A percentile compares a stretch with the other conserved stretches of the same genome.
Evolutionary conservation across 2,329 filamentous ascomycete genomes (phyloP).

Genomic region (Colletotrichum agaves): DNA sequence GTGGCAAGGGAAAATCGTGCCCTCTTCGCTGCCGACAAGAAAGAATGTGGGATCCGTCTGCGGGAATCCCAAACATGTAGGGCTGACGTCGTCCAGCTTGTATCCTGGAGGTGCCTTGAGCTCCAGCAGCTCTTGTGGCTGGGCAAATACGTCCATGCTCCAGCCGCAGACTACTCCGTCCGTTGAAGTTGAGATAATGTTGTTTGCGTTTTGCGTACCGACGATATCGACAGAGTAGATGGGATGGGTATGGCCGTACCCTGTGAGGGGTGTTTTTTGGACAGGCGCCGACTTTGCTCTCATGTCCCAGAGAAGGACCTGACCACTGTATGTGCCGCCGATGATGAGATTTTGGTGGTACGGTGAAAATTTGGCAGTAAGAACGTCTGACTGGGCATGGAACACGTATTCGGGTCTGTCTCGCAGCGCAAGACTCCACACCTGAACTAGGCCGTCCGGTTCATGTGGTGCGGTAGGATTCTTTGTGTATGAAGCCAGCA

Average conservation of each 20-base stretch:
- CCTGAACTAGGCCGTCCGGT: conserved; percentile 90
- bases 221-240: conserved; percentile 96
- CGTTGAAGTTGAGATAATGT: conserved; percentile 96
- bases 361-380: conserved; percentile 97
- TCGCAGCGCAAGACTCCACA: conserved; percentile 97
- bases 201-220: conserved; percentile 98
- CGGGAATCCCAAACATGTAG: conserved; percentile 94
- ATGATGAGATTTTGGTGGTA: conserved; percentile 97
- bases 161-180: conserved; percentile 97
- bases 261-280: conserved; percentile 94
- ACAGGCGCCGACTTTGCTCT: conserved; percentile 89
- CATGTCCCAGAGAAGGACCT: conserved; percentile 97
- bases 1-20: conserved; percentile 95
- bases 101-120: conserved; percentile 86
- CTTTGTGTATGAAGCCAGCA: conserved; percentile 96
- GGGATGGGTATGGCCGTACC: conserved; percentile 94
- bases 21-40: conserved; percentile 95
- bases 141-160: conserved; percentile 97
- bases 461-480: conserved; percentile 95
- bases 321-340: conserved; percentile 94
- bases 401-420: conserved; percentile 96
- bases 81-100: conserved; percentile 93
- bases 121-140: conserved; percentile 94
- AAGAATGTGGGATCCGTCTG: conserved; percentile 97
- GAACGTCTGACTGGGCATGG: conserved; percentile 93